Evolutionary conservation across 306 rosid genomes (phyloP), one percentile per base, ranked within the genome.

Genomic region (Quercus variabilis): DNA sequence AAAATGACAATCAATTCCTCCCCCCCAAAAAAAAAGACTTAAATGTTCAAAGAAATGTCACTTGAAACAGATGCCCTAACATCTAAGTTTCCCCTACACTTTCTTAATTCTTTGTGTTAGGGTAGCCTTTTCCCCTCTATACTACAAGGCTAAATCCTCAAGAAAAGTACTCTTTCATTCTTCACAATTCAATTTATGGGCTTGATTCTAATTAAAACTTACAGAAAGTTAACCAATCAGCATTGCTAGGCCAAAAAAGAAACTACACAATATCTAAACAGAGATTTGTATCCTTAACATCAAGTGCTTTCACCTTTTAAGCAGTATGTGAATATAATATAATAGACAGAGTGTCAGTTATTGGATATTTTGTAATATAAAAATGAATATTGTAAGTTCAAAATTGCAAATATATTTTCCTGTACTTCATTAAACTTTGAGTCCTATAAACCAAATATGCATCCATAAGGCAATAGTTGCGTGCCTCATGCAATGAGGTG

Each of bases 1-100:
- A 76, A 82, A 68, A 59, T 26, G 60, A 74, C 62, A 71, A 55
- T 19, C 11, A 75, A 41, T 41, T 41, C 46, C 12, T 41, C 46
- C 11, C 11, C 46, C 9, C 7, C 23, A 23, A 7, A 41, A 41
- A 41, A 41, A 41, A 8, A 41, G 46, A 41, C 46, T 41, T 41
- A 41, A 49, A 74, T 63, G 69, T 74, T 71, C 68, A 72, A 82
- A 75, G 60, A 26, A 57, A 52, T 10, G 51, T 25, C 46, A 71
- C 75, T 78, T 64, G 69, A 76, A 73, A 55, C 75, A 78, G 49
- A 72, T 62, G 79, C 69, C 75, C 76, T 76, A 70, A 54, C 26
- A 65, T 67, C 71, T 67, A 84, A 77, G 25, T 57, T 56, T 75
- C 43, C 69, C 81, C 69, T 49, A 71, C 41, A 63, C 31, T 76